Evolutionary conservation across 23 red algal species (phyloP).

Genomic region (Gracilariopsis chorda): DNA sequence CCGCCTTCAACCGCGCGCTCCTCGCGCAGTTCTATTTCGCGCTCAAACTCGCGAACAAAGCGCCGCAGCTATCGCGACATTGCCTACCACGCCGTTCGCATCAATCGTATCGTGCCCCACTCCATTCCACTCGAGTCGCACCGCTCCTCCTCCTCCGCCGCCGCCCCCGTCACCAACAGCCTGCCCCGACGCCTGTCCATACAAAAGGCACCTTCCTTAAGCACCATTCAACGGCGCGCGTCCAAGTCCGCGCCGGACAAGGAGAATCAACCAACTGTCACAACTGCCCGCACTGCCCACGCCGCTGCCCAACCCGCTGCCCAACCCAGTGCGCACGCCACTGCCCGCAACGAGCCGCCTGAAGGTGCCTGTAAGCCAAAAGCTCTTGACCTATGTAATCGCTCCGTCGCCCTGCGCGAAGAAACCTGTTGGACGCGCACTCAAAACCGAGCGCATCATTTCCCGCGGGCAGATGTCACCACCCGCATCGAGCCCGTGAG

Average conservation of each 20-base stretch:
- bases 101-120: conserved; percentile 30
- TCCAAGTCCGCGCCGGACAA: neutral
- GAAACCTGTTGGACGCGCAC: neutral
- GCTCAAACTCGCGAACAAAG: neutral
- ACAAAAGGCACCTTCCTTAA: neutral
- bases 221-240: neutral
- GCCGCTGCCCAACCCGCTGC: neutral
- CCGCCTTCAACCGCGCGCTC: neutral
- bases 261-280: neutral
- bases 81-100: conserved; percentile 53
- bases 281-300: neutral
- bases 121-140: neutral
- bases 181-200: conserved; percentile 6
- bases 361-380: too few species aligned
- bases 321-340: too few species aligned
- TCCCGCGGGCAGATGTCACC: neutral
- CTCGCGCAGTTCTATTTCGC: neutral
- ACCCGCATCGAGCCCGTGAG: neutral
- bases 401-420: neutral
- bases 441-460: neutral
- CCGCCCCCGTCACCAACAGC: neutral
- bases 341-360: too few species aligned
- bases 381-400: too few species aligned
- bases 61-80: conserved; percentile 32
- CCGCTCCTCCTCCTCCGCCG: neutral